Evolutionary conservation across 371 early-diverging fungal genomes (phyloP).

Genomic region (Mortierella sp.): DNA sequence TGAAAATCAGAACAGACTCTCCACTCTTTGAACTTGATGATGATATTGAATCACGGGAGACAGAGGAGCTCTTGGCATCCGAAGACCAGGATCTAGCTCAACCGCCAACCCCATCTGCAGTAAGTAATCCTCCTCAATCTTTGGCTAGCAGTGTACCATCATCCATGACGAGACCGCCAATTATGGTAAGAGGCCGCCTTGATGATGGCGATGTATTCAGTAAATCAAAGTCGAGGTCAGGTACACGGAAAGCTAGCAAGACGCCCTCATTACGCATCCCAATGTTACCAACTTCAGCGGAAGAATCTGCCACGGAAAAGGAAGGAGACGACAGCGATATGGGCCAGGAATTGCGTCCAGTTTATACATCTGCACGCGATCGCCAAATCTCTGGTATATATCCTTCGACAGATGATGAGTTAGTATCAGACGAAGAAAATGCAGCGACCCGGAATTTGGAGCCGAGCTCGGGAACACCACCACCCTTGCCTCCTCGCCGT

Average conservation of each 20-base stretch:
- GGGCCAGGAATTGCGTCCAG: conserved; percentile 36
- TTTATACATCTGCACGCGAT: conserved; percentile 24
- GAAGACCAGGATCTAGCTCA: conserved; percentile 5
- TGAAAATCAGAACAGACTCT: conserved; percentile 43
- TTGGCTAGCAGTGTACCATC: conserved; percentile 26
- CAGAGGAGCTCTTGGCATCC: conserved; percentile 42
- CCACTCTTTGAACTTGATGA: conserved; percentile 44
- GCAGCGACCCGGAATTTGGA: not conserved
- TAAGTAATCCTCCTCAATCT: not conserved
- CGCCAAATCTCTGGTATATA: conserved; percentile 12
- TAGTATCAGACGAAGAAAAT: not conserved
- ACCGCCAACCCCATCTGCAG: conserved; percentile 1
- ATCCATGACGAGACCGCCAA: not conserved
- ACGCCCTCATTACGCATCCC: conserved; percentile 17
- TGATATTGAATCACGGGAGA: conserved; percentile 40
- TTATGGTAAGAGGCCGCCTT: conserved; percentile 7
- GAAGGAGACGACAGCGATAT: conserved; percentile 2
- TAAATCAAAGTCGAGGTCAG: conserved; percentile 13
- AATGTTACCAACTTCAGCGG: conserved; percentile 9
- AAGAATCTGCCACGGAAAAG: not conserved
- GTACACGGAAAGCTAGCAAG: conserved; percentile 24
- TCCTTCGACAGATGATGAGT: conserved; percentile 35
- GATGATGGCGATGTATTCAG: conserved; percentile 7
- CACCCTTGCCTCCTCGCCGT: conserved; percentile 39
- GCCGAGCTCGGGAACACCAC: conserved; percentile 14